Base-by-base conservation (phyloP, 2,329 filamentous ascomycete genomes). In the Aspergillus pseudonomiae region DNA sequence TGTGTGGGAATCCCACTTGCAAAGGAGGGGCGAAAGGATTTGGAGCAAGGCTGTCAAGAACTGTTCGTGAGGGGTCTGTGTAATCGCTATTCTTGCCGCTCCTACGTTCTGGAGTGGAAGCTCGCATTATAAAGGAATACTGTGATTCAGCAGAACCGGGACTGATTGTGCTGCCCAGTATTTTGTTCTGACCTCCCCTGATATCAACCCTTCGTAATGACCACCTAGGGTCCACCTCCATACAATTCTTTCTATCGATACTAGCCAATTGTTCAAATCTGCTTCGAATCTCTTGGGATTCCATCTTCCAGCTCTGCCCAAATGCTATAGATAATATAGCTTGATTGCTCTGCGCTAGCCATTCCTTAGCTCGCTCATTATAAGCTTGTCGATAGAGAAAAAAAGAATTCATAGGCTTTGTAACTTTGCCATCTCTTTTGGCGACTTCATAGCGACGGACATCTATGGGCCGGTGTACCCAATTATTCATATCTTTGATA, bases 351-450 rank as follows among this genome's bases (percentile, higher is more conserved):
- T 95, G 88, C 19, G 87, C 82, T 70, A 91, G 92, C 83, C 89
- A 92, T 58, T 87, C 84, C 78, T 97, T 97, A 63, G 92, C 92
- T 36, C 93, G 85, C 65, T 95, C 91, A 64, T 95, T 92, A 74
- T 92, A 97, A 6, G 93, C 92, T 68, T 95, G 96, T 46, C 95
- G 90, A 78, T 99, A 99, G 57, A 99, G 83, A 91, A 99, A 97
- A 81, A 98, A 99, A 1, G 92, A 94, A 77, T 99, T 99, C 90
- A 97, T 96, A 2, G 95, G 94, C 34, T 95, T 86, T 72, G 94
- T 92, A 69, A 97, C 86, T 75, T 94, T 93, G 34, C 91, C 91
- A 39, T 88, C 81, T 71, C 89, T 92, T 70, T 86, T 85, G 52
- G 88, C 85, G 11, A 90, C 88, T 76, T 97, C 93, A 60, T 82